phyloP scores from a whole-genome alignment of 225 moss, liverwort and hornwort genomes.

The Sphagnum contortum region DNA sequence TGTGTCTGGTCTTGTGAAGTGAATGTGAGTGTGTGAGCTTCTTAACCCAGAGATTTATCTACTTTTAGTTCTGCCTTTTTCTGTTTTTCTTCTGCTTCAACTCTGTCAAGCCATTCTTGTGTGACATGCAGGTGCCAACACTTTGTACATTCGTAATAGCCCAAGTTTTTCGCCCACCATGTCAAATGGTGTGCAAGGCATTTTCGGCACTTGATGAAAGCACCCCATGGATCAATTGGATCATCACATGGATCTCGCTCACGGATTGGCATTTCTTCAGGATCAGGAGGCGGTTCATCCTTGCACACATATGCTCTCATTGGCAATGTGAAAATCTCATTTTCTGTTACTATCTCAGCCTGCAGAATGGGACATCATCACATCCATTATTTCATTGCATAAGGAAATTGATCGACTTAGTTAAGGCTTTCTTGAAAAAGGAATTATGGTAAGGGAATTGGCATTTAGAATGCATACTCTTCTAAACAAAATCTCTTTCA shows the following conservation, averaged over 20 bases:
- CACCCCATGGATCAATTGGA: slow-evolving; percentile 29
- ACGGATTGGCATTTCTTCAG: not conserved
- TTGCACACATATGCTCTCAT: slow-evolving; percentile 24
- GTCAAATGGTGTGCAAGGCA: slow-evolving; percentile 26
- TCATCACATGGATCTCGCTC: slow-evolving; percentile 16
- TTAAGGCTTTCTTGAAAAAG: too few species aligned
- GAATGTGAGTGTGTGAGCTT: too few species aligned
- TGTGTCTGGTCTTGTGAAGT: too few species aligned
- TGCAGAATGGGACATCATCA: slow-evolving; percentile 4
- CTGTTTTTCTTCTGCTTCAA: slow-evolving; percentile 5
- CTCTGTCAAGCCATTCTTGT: slow-evolving; percentile 24
- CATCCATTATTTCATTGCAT: not conserved
- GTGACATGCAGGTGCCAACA: slow-evolving; percentile 38
- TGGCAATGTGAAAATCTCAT: slow-evolving; percentile 31
- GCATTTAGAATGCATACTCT: too few species aligned
- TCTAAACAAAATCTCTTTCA: too few species aligned
- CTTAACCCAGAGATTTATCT: too few species aligned
- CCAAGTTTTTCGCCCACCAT: slow-evolving; percentile 32
- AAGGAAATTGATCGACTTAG: too few species aligned
- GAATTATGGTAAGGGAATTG: too few species aligned
- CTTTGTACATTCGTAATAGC: slow-evolving; percentile 29
- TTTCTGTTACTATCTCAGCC: slow-evolving; percentile 39
- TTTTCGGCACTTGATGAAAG: slow-evolving; percentile 14
- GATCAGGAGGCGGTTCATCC: slow-evolving; percentile 4
- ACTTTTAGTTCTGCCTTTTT: too few species aligned